phyloP scores from a whole-genome alignment of 1,284 basidiomycete genomes.

The Schizophyllum commune region DNA sequence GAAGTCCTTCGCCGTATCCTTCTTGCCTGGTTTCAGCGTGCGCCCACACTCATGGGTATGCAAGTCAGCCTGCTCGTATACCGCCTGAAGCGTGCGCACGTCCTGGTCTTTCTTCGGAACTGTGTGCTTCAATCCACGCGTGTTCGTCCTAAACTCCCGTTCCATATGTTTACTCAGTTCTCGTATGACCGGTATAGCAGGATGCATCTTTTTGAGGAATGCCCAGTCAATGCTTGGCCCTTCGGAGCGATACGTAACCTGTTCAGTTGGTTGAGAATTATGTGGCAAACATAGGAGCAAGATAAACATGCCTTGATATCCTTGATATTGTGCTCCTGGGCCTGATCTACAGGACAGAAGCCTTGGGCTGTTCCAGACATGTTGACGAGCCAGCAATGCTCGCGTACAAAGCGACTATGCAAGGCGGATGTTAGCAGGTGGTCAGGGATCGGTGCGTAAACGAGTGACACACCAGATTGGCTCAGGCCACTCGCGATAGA shows the following conservation, averaged over 20 bases:
- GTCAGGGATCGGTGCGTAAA: background rate
- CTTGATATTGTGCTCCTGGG: slow-evolving; percentile 18
- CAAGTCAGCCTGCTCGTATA: background rate
- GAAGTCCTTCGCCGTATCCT: too few relatives aligned
- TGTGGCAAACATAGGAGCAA: background rate
- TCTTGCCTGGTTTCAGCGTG: too few relatives aligned
- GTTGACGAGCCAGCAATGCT: slow-evolving; percentile 24
- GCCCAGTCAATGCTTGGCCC: slow-evolving; percentile 23
- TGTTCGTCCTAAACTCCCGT: slow-evolving; percentile 16
- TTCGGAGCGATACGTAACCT: slow-evolving; percentile 19
- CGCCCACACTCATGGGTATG: background rate
- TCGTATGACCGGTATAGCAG: slow-evolving; percentile 22
- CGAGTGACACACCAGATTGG: slow-evolving; percentile 15
- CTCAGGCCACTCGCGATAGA: slow-evolving; percentile 21
- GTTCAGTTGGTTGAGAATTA: background rate
- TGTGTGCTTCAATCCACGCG: slow-evolving; percentile 17
- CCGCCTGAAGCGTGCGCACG: slow-evolving; percentile 2
- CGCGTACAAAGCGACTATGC: slow-evolving; percentile 14
- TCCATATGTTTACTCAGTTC: slow-evolving; percentile 18
- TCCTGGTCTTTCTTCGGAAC: slow-evolving; percentile 15
- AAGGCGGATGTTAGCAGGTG: too few relatives aligned
- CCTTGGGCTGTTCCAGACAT: slow-evolving; percentile 12
- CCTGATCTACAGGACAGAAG: slow-evolving; percentile 15
- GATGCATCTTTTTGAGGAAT: slow-evolving; percentile 22
- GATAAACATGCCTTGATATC: slow-evolving; percentile 15